Evolutionary conservation across 2,329 filamentous ascomycete genomes (phyloP).

Genomic region (Microascus cirrosus): DNA sequence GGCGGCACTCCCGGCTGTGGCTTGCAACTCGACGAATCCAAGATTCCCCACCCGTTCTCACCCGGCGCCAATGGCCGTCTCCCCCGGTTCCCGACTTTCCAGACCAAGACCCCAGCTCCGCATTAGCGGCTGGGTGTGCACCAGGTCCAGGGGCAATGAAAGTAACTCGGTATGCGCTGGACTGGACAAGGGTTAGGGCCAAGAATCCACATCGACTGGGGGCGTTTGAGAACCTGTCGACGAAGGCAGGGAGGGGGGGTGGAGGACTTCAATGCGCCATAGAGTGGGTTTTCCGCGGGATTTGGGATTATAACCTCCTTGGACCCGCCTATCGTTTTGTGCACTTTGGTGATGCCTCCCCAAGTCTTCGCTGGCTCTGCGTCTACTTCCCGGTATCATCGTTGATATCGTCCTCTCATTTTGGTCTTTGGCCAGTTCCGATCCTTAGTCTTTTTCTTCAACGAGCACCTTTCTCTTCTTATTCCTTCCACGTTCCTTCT

Average conservation of each 20-base stretch:
- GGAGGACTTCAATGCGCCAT: no score
- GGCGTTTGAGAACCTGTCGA: no score
- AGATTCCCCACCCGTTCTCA: no score
- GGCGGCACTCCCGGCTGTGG: no score
- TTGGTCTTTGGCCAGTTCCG: neutral
- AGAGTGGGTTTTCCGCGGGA: no score
- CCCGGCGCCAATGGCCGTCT: no score
- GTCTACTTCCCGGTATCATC: neutral
- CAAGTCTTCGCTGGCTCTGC: neutral
- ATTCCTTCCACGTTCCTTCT: neutral
- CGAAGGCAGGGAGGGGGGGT: neutral
- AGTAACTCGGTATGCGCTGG: neutral
- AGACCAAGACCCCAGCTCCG: no score
- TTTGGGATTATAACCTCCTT: neutral
- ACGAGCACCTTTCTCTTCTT: neutral
- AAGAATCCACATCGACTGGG: neutral
- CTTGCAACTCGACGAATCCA: no score
- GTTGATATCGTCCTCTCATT: neutral
- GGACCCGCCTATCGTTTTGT: neutral
- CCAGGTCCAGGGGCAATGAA: no score
- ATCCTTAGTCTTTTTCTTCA: neutral
- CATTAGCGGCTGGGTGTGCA: no score
- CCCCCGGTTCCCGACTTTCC: no score
- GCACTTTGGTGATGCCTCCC: neutral
- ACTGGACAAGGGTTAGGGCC: neutral